Base-by-base conservation (phyloP, 2,329 filamentous ascomycete species). In the Colletotrichum limetticola region DNA sequence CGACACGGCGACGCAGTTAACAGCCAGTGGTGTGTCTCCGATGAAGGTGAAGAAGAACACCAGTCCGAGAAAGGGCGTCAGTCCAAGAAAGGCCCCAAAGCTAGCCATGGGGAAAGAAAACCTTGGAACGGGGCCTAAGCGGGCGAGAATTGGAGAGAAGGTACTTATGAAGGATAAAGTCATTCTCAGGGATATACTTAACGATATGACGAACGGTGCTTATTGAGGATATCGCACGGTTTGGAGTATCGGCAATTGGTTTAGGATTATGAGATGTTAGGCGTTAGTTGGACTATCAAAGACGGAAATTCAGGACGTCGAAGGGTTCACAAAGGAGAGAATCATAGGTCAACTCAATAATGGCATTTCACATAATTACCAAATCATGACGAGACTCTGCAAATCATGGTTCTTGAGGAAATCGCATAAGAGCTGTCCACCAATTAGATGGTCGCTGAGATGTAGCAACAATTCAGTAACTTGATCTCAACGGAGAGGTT, bases 111-210 rank as follows among this genome's bases (percentile, higher is more conserved):
- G 37, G 76, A 88, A 87, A 77, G 86, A 88, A 77, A 87, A 88
- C 75, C 78, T 80, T 56, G 81, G 82, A 72, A 85, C 83, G 58
- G 87, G 82, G 75, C 90, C 91, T 1, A 90, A 86, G 75, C 87
- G 81, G 77, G 86, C 84, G 8, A 91, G 89, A 78, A 86, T 91
- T 58, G 91, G 91, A 0, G 88, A 88, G 64, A 89, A 88, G 75
- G 86, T 88, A 37, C 83, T 96, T 71, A 81, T 95, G 76, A 91
- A 90, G 71, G 90, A 89, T 46, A 91, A 91, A 78, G 89, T 91
- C 46, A 87, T 97, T 68, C 86, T 95, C 78, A 89, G 90, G 79
- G 93, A 96, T 85, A 91, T 98, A 75, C 86, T 95, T 77, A 94
- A 97, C 82, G 94, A 95, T 75, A 85, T 91, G 83, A 87, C 83